Base-by-base conservation (phyloP, 108 stramenopile species). In the Cyclostephanos invisitatus region DNA sequence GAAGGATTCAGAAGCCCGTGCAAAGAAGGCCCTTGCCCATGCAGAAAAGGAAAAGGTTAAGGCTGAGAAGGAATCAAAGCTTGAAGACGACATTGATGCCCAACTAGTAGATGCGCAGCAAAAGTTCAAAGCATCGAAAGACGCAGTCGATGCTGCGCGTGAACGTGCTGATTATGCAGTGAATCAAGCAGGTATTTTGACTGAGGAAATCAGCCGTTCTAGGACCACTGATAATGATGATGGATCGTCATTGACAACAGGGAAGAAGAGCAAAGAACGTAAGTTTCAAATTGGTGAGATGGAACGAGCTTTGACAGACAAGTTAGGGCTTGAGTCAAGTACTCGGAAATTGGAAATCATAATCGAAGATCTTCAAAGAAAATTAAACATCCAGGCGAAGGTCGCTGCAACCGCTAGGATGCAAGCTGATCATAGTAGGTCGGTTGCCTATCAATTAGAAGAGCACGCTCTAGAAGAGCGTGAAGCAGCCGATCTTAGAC, bases 401-500 rank as follows among this genome's bases (percentile, higher is more conserved):
- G 62, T 74, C 15, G 91, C 89, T 18, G 70, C 86, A 4, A 69
- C 84, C 24, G 78, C 83, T 15, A 66, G 89, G 55, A 89, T 70
- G 53, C 67, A 78, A 49, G 89, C 89, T 11, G 91, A 92, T 62
- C 86, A 83, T 32, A 77, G 79, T 48, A 57, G 76, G 12, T 75
- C 77, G 20, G 60, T 78, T 10, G 89, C 91, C 2, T 89, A 92
- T 67, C 89, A 92, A 50, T 64, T 92, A 47, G 89, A 87, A 21
- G 89, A 90, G 50, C 87, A 92, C 70, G 91, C 91, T 21, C 69
- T 87, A 58, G 91, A 92, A 76, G 91, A 92, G 56, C 74, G 88
- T 62, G 91, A 90, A 74, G 91, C 91, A 8, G 89, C 91, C 14
- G 86, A 86, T 62, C 68, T 92, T 25, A 70, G 91, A 54, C 80